Percentiles rank a stretch among this genome's conserved stretches.
Evolutionary conservation across 768 basidiomycete species (phyloP).

Genomic region (Suillus clintonianus): DNA sequence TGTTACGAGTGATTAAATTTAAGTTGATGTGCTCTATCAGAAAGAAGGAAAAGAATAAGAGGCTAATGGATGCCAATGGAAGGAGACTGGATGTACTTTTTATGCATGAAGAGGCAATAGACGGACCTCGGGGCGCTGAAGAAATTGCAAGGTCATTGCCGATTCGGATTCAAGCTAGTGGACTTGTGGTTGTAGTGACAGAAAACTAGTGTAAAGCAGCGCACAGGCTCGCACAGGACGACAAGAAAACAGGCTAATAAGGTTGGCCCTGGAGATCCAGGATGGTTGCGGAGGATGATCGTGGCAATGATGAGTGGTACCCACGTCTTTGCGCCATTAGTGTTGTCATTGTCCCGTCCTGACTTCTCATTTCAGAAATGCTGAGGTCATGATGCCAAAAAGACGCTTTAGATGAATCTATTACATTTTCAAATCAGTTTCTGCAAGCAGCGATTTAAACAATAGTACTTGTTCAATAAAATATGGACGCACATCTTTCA

Average conservation of each 20-base stretch:
- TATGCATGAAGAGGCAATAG: not conserved
- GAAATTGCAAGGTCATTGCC: not conserved
- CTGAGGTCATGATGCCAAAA: too few species aligned
- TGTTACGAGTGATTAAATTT: not conserved
- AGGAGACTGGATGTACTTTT: not conserved
- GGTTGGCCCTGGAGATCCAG: not conserved
- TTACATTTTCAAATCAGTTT: not conserved
- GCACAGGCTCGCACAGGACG: not conserved
- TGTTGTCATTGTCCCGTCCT: not conserved
- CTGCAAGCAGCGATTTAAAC: not conserved
- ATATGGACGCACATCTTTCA: not conserved
- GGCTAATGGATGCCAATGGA: not conserved
- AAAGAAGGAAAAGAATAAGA: not conserved
- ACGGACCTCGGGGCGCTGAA: not conserved
- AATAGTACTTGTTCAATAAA: not conserved
- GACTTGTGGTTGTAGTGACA: not conserved
- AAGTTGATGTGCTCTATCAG: not conserved
- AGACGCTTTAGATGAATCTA: too few species aligned
- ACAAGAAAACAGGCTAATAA: not conserved
- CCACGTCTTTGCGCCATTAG: not conserved
- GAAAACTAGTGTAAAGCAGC: not conserved
- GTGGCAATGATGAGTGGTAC: not conserved
- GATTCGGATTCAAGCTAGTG: not conserved
- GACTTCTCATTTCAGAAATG: not conserved
- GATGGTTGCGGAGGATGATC: not conserved